Percentiles rank a stretch among this genome's conserved stretches.
phyloP scores from a whole-genome alignment of 192 early-diverging fungal genomes.

The Coemansia sp. region DNA sequence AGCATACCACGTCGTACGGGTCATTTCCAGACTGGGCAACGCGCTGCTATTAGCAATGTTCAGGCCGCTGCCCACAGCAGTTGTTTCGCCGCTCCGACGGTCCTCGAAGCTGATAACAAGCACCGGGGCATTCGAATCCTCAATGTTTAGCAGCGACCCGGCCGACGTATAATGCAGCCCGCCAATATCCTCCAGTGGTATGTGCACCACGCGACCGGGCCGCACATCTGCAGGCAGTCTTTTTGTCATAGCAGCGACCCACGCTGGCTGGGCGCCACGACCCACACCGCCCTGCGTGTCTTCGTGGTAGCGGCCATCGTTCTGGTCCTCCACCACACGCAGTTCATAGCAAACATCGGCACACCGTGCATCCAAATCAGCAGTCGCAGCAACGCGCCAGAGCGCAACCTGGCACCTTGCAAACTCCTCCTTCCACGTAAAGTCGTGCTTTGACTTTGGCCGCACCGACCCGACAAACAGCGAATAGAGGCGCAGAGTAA shows the following conservation, averaged over 20 bases:
- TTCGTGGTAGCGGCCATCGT: slow-evolving; percentile 79
- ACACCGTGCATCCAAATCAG: neutral
- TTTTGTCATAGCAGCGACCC: slow-evolving; percentile 16
- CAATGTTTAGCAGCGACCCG: slow-evolving; percentile 72
- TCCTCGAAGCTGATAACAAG: slow-evolving; percentile 64
- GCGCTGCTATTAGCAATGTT: neutral
- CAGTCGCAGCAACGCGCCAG: slow-evolving; percentile 14
- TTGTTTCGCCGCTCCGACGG: neutral
- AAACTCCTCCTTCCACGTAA: slow-evolving; percentile 84
- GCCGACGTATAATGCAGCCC: slow-evolving; percentile 73
- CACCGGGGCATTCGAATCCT: slow-evolving; percentile 65
- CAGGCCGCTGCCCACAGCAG: neutral
- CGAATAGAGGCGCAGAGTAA: slow-evolving; percentile 62
- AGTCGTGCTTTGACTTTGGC: slow-evolving; percentile 57
- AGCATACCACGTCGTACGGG: slow-evolving; percentile 18
- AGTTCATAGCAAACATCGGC: slow-evolving; percentile 55
- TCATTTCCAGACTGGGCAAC: neutral
- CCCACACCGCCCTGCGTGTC: neutral
- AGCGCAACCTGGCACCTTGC: slow-evolving; percentile 52
- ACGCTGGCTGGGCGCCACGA: neutral
- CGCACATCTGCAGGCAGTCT: neutral
- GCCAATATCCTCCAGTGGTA: slow-evolving; percentile 50
- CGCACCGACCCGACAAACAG: slow-evolving; percentile 67
- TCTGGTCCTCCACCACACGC: slow-evolving; percentile 60
- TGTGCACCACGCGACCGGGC: slow-evolving; percentile 20